Evolutionary conservation across 2,329 filamentous ascomycete species (phyloP).

Genomic region (Paecilomyces sp.): DNA sequence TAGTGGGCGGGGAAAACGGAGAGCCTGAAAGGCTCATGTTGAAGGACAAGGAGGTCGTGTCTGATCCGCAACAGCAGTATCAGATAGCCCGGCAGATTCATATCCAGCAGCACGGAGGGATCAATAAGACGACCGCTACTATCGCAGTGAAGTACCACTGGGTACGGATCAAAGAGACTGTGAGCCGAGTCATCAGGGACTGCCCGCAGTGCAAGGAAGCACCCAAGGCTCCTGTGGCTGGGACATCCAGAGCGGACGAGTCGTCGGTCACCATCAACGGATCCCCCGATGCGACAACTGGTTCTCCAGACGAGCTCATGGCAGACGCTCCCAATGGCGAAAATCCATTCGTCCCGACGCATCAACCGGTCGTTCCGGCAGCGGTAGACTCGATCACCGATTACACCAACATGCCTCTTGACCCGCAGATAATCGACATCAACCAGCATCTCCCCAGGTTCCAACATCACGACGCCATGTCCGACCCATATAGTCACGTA

Average conservation of each 20-base stretch:
- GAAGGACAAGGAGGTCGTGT: slow-evolving; percentile 95
- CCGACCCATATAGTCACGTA: slow-evolving; percentile 25
- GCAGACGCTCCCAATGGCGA: slow-evolving; percentile 18
- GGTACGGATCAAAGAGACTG: slow-evolving; percentile 96
- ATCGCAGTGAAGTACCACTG: slow-evolving; percentile 95
- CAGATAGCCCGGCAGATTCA: slow-evolving; percentile 79
- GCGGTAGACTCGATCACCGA: slow-evolving; percentile 31
- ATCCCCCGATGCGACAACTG: slow-evolving; percentile 7
- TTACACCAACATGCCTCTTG: slow-evolving; percentile 49
- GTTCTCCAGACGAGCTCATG: slow-evolving; percentile 12
- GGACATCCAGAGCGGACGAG: slow-evolving; percentile 22
- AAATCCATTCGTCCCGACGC: slow-evolving; percentile 24
- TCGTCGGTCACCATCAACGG: slow-evolving; percentile 5
- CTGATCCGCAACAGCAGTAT: slow-evolving; percentile 82
- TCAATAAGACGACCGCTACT: slow-evolving; percentile 94
- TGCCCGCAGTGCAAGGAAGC: slow-evolving; percentile 84
- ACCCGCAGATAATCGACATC: slow-evolving; percentile 54
- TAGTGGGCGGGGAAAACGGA: slow-evolving; percentile 47
- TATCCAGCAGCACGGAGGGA: slow-evolving; percentile 71
- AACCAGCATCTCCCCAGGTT: slow-evolving; percentile 37
- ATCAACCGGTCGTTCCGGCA: slow-evolving; percentile 26
- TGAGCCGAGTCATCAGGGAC: slow-evolving; percentile 87
- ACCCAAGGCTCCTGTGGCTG: slow-evolving; percentile 48
- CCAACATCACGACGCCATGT: slow-evolving; percentile 30
- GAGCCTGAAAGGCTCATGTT: slow-evolving; percentile 75